phyloP scores from a whole-genome alignment of 2,329 filamentous ascomycete species.

The Cytospora chrysosperma region DNA sequence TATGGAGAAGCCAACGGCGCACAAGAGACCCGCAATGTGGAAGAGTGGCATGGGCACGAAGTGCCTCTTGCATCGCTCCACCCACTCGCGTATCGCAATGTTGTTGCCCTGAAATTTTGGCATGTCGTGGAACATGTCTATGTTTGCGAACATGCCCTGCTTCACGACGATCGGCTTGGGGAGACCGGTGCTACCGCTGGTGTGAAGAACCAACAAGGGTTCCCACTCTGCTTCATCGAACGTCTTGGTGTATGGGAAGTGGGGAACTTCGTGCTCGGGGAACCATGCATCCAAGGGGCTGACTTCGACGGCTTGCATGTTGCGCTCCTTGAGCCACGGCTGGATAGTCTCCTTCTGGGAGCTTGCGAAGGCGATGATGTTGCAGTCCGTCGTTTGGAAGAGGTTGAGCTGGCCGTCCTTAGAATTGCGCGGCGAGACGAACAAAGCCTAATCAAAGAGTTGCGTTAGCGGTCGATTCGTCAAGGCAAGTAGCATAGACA shows the following conservation, averaged over 20 bases:
- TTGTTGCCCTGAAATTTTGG: constrained; percentile 26
- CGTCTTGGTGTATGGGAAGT: constrained; percentile 41
- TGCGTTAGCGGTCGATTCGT: neutral
- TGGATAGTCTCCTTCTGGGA: constrained; percentile 34
- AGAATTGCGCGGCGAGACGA: constrained; percentile 47
- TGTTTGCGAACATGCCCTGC: constrained; percentile 39
- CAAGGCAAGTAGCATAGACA: too few relatives aligned
- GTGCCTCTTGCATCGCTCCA: constrained; percentile 2
- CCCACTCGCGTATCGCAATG: constrained; percentile 1
- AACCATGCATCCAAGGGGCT: constrained; percentile 37
- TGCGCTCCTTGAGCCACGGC: constrained; percentile 38
- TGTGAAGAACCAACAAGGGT: constrained; percentile 43
- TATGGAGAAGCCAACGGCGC: constrained; percentile 29
- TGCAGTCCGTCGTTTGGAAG: constrained; percentile 44
- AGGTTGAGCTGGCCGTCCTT: constrained; percentile 45
- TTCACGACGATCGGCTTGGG: constrained; percentile 45
- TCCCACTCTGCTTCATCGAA: constrained; percentile 44
- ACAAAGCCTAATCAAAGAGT: constrained; percentile 36
- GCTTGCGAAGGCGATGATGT: constrained; percentile 37
- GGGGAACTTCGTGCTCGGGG: constrained; percentile 34
- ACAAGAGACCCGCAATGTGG: constrained; percentile 38
- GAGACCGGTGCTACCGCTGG: constrained; percentile 46
- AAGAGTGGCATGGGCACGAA: constrained; percentile 37
- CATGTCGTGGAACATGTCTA: constrained; percentile 34
- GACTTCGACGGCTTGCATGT: constrained; percentile 40